Percentiles rank a stretch among this genome's conserved stretches.
These are phyloP conservation scores for Glebionis coronaria DNA, from an alignment of 129 eudicot genomes.

Conservation along the genomic window DNA sequence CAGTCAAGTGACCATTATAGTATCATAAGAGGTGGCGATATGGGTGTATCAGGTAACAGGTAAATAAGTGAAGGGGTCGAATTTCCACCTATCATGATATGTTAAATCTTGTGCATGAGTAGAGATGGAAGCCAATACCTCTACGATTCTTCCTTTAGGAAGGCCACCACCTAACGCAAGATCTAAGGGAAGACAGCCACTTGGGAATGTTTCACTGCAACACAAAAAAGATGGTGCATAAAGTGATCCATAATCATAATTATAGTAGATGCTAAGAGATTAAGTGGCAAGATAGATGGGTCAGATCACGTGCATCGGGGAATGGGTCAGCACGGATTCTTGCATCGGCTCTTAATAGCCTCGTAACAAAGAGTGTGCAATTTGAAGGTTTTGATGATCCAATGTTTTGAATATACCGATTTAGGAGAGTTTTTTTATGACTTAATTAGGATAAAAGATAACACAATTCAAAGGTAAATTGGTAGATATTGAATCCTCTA, in stretches of 20 bases:
- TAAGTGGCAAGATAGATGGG: neutral
- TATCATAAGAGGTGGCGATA: neutral
- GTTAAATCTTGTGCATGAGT: slow-evolving; percentile 1
- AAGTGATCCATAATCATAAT: slow-evolving; percentile 9
- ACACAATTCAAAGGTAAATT: too few relatives aligned
- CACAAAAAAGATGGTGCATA: slow-evolving; percentile 1
- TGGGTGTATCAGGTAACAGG: neutral
- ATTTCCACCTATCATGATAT: neutral
- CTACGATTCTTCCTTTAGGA: slow-evolving; percentile 98
- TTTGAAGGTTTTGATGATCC: too few relatives aligned
- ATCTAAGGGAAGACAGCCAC: slow-evolving; percentile 97
- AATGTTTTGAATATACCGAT: neutral
- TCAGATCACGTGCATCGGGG: too few relatives aligned
- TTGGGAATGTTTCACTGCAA: slow-evolving; percentile 96
- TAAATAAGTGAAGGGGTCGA: neutral
- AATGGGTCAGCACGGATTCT: too few relatives aligned
- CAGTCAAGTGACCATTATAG: neutral
- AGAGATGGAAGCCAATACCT: slow-evolving; percentile 41
- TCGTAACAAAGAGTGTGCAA: neutral
- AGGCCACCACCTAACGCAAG: slow-evolving; percentile 98
- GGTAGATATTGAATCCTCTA: neutral
- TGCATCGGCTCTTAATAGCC: neutral
- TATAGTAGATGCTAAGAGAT: neutral
- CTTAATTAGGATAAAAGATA: too few relatives aligned
- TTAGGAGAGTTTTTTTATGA: too few relatives aligned